Conservation (phyloP, 768 basidiomycete species). For the Boletus sp. region DNA sequence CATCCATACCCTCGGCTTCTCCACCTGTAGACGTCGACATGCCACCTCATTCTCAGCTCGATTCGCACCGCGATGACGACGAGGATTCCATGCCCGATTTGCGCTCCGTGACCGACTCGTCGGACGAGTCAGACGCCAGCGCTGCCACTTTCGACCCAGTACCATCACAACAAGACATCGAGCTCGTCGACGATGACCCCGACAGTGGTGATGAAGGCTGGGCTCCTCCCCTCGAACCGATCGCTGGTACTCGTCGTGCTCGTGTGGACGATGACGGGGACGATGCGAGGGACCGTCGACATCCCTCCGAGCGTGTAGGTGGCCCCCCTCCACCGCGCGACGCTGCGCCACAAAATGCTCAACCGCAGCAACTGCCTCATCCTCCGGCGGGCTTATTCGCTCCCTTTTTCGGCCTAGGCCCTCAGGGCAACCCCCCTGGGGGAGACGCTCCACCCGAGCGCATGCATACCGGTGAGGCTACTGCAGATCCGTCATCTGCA, state of each 20-base stretch:
- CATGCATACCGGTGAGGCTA: conserved; percentile 29
- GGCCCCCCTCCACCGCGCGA: conserved; percentile 24
- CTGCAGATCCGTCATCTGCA: conserved; percentile 15
- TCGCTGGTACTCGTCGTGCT: conserved; percentile 43
- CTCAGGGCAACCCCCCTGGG: conserved; percentile 7
- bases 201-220: conserved; percentile 29
- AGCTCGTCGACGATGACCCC: conserved; percentile 33
- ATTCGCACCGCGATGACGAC: conserved; percentile 26
- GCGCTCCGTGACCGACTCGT: conserved; percentile 39
- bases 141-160: conserved; percentile 33
- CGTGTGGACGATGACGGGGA: conserved; percentile 65
- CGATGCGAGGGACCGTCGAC: conserved; percentile 58
- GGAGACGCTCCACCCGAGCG: conserved; percentile 24
- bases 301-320: conserved; percentile 58
- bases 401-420: conserved; percentile 25
- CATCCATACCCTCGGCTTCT: conserved; percentile 4
- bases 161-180: conserved; percentile 10
- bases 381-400: conserved; percentile 23
- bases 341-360: conserved; percentile 22
- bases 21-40: conserved; percentile 5
- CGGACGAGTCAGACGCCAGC: conserved; percentile 33
- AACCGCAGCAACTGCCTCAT: conserved; percentile 20
- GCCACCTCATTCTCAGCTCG: conserved; percentile 1
- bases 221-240: conserved; percentile 33
- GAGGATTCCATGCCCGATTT: conserved; percentile 44